Evolutionary conservation across 2,329 filamentous ascomycete genomes (phyloP).

Genomic region (Ophiostoma populinum): DNA sequence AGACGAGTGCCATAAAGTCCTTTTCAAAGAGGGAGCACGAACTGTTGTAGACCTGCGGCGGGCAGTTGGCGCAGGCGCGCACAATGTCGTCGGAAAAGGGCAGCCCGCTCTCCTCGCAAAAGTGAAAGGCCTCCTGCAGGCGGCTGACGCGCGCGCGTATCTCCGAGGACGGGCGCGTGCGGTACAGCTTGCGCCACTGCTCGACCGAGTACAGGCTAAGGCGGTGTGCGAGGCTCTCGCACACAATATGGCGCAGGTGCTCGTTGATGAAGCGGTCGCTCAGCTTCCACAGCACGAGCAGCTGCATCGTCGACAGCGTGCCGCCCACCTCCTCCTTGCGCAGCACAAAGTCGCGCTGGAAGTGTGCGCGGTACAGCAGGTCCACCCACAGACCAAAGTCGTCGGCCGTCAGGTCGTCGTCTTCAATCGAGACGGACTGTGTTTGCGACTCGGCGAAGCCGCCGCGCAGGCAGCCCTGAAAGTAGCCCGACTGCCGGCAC

Average conservation of each 20-base stretch:
- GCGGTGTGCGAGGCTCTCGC: slow-evolving; percentile 13
- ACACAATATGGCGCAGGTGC: slow-evolving; percentile 4
- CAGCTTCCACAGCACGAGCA: slow-evolving; percentile 13
- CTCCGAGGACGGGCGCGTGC: slow-evolving; percentile 9
- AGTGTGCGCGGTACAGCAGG: slow-evolving; percentile 12
- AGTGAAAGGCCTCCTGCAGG: slow-evolving; percentile 11
- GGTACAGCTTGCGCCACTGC: slow-evolving; percentile 12
- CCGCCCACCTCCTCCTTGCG: slow-evolving; percentile 13
- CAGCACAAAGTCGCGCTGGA: slow-evolving; percentile 9
- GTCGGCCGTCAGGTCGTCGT: slow-evolving; percentile 7
- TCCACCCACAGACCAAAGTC: slow-evolving; percentile 13
- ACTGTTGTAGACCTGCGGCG: slow-evolving; percentile 11
- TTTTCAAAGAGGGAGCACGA: slow-evolving; percentile 10
- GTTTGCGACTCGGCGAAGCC: slow-evolving; percentile 10
- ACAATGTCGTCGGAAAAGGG: slow-evolving; percentile 12
- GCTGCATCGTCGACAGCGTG: slow-evolving; percentile 12
- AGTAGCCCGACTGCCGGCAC: slow-evolving; percentile 11
- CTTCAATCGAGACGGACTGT: slow-evolving; percentile 11
- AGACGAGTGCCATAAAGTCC: slow-evolving; percentile 13
- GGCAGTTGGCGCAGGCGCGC: slow-evolving; percentile 11
- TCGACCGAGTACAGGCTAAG: slow-evolving; percentile 12
- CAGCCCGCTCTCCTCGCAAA: slow-evolving; percentile 10
- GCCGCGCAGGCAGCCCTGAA: slow-evolving; percentile 11
- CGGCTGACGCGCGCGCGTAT: slow-evolving; percentile 9
- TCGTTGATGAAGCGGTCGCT: slow-evolving; percentile 11